Base-by-base conservation (phyloP, 768 basidiomycete genomes). In the Gloeopeniophorella convolvens region DNA sequence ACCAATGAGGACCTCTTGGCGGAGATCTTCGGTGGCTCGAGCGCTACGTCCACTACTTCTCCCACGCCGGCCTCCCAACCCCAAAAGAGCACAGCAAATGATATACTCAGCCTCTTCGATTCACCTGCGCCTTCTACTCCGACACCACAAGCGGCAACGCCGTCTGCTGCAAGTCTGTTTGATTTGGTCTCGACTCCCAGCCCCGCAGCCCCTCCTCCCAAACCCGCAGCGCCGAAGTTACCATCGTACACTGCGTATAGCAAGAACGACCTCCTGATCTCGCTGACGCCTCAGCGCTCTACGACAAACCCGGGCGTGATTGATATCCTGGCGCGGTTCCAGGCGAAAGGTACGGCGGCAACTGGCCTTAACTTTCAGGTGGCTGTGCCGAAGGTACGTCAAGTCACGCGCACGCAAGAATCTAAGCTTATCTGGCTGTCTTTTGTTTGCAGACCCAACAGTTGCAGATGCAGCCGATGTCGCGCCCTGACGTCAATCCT, bases 391-490 rank as follows among this genome's bases (percentile, higher is more conserved):
- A 95, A 91, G 78, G 93, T 91, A 53, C 51, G 65, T 46, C 24
- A 21, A n/a, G n/a, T n/a, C n/a, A n/a, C n/a, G n/a, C n/a, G n/a
- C n/a, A n/a, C n/a, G n/a, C n/a, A n/a, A n/a, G n/a, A n/a, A n/a
- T n/a, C n/a, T n/a, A n/a, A n/a, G n/a, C n/a, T n/a, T n/a, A n/a
- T n/a, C n/a, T 40, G 45, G 50, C 11, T 40, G 20, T 41, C 32
- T 24, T 32, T n/a, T n/a, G 27, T 5, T 39, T 49, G 3, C 62
- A 98, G 91, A 89, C 93, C 0, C 94, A 96, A 68, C 93, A 96
- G 65, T 67, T 99, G 48, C 94, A 97, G 66, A 99, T 99, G 95
- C 74, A 92, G 50, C 91, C 95, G 5, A 97, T 98, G 87, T 92
- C 92, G 5, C 92, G 84, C 65, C 74, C 84, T 10, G 84, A 79